Evolutionary conservation across 805 yeast genomes (phyloP).

Genomic region (Yarrowia hollandica): DNA sequence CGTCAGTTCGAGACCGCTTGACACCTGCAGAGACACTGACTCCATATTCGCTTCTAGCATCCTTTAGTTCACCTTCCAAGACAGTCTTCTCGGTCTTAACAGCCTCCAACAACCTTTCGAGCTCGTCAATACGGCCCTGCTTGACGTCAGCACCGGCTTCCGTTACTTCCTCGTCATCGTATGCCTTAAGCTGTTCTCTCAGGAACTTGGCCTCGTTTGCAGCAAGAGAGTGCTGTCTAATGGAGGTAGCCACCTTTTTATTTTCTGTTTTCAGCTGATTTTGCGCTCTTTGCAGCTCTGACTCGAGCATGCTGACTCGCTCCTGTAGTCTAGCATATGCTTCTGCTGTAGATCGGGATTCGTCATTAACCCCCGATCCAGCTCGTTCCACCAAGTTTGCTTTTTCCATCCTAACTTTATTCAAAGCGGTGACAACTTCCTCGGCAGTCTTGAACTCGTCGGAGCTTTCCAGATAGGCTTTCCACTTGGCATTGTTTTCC

Average conservation of each 20-base stretch:
- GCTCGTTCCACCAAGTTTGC: slow-evolving; percentile 38
- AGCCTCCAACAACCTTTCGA: slow-evolving; percentile 54
- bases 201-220: slow-evolving; percentile 59
- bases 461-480: slow-evolving; percentile 44
- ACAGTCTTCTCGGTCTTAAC: slow-evolving; percentile 54
- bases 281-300: slow-evolving; percentile 37
- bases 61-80: slow-evolving; percentile 45
- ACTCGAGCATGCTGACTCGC: slow-evolving; percentile 36
- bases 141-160: slow-evolving; percentile 33
- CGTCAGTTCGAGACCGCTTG: slow-evolving; percentile 30
- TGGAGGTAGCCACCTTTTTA: slow-evolving; percentile 44
- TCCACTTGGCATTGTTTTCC: slow-evolving; percentile 52
- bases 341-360: slow-evolving; percentile 38
- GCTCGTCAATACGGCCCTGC: slow-evolving; percentile 38
- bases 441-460: slow-evolving; percentile 46
- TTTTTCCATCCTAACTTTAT: slow-evolving; percentile 41
- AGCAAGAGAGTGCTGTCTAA: slow-evolving; percentile 55
- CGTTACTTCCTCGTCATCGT: slow-evolving; percentile 45
- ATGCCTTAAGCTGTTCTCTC: slow-evolving; percentile 54
- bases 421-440: slow-evolving; percentile 45
- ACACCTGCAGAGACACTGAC: slow-evolving; percentile 31
- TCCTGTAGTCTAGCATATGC: slow-evolving; percentile 31
- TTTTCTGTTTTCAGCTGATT: slow-evolving; percentile 47
- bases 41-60: slow-evolving; percentile 25
- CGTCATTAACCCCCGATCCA: slow-evolving; percentile 32